These are phyloP conservation scores for Aristolochia contorta DNA, from an alignment of 164 flowering plant species.

Conservation along the genomic window DNA sequence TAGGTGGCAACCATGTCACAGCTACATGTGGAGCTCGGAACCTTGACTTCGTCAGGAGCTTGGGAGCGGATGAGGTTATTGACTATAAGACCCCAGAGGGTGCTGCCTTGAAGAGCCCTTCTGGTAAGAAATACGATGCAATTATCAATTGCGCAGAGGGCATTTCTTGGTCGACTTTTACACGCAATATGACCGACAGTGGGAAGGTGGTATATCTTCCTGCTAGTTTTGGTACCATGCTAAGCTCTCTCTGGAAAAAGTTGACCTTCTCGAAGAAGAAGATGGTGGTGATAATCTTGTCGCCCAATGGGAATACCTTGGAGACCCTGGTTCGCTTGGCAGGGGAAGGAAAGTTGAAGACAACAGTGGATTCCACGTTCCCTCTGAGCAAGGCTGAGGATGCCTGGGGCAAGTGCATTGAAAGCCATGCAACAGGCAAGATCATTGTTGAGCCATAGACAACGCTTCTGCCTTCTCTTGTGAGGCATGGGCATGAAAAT, in stretches of 20 bases:
- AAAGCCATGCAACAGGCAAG: constrained; percentile 16
- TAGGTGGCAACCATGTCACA: constrained; percentile 24
- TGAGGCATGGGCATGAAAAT: no score
- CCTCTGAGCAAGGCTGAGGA: constrained; percentile 15
- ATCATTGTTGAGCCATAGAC: constrained; percentile 9
- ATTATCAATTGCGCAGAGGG: constrained; percentile 41
- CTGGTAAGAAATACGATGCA: constrained; percentile 41
- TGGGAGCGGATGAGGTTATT: constrained; percentile 46
- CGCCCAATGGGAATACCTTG: constrained; percentile 17
- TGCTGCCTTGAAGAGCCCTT: constrained; percentile 41
- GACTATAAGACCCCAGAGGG: constrained; percentile 46
- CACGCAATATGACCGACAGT: constrained; percentile 28
- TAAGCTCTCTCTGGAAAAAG: constrained; percentile 30
- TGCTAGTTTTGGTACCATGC: constrained; percentile 22
- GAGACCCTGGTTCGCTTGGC: constrained; percentile 8
- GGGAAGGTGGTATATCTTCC: constrained; percentile 49
- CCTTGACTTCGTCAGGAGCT: constrained; percentile 28
- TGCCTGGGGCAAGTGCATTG: constrained; percentile 14
- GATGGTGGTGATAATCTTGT: constrained; percentile 27
- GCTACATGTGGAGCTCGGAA: constrained; percentile 49
- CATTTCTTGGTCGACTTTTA: constrained; percentile 18
- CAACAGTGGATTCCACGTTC: constrained; percentile 8
- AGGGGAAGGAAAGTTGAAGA: constrained; percentile 14
- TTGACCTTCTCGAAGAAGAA: constrained; percentile 44
- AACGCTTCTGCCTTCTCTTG: no score